Base-by-base conservation (phyloP, 306 rosid species). In the Cicer bijugum region DNA sequence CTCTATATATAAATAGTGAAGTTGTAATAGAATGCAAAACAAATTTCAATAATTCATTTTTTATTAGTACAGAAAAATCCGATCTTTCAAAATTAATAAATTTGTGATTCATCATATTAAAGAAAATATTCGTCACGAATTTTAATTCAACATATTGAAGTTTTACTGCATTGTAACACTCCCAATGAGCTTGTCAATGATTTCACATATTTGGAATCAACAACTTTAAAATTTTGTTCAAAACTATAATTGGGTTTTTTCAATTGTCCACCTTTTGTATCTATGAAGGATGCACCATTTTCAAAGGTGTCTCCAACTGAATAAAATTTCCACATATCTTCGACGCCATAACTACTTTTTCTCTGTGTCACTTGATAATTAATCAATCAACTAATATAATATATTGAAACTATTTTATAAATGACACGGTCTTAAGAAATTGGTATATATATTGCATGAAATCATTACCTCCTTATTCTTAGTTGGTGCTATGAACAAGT, bases 401-500 rank as follows among this genome's bases (percentile, higher is more conserved):
- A 52, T 3, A 39, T 39, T 1, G 0, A 20, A 75, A 5, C 8
- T 1, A 39, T 52, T 75, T 20, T 9, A 64, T 38, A 28, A 12
- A 14, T 2, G 42, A 33, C 16, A 23, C 17, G 7, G 11, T 50
- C 19, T 6, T 19, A 20, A 4, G 3, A 23, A 4, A 6, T 59
- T 33, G 2, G 9, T 28, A 28, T 28, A 28, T 37, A 6, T 16
- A 38, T 17, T 39, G 23, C 15, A 37, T 74, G n/a, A 61, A 51
- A 12, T 6, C 58, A 1, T 67, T 70, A 78, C 81, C 84, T 83
- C 86, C 11, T 55, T 75, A 5, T 6, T 75, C 28, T 81, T 79
- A 0, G 65, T 58, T 35, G 86, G 84, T 43, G 86, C 86, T 64
- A 83, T 79, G 50, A 83, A 79, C 39, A 83, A 84, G 65, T 75